Evolutionary conservation across 2,329 filamentous ascomycete species (phyloP).

Genomic region (Sporothrix variecibatus): DNA sequence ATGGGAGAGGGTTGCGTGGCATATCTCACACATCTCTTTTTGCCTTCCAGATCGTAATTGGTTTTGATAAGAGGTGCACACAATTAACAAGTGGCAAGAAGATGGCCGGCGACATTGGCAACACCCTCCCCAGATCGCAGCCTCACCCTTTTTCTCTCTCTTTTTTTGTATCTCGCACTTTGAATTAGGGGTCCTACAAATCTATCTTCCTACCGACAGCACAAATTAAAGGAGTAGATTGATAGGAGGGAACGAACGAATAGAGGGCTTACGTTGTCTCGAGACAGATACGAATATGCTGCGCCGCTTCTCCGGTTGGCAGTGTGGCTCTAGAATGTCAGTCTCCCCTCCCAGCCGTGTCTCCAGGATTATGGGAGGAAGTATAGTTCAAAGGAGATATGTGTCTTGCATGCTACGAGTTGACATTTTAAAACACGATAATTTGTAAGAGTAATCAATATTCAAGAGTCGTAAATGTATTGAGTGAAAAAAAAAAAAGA

Average conservation of each 20-base stretch:
- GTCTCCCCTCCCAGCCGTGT: background rate
- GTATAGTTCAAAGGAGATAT: background rate
- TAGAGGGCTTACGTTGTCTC: background rate
- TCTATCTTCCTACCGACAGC: no score
- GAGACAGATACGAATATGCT: background rate
- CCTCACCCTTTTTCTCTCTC: background rate
- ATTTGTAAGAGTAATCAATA: no score
- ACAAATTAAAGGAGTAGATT: background rate
- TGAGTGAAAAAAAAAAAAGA: background rate
- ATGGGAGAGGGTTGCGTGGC: background rate
- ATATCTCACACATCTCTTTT: background rate
- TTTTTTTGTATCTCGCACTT: background rate
- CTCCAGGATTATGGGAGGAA: background rate
- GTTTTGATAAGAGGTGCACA: background rate
- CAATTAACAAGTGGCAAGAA: constrained; percentile 3
- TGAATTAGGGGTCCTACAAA: background rate
- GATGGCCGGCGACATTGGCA: background rate
- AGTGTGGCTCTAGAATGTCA: background rate
- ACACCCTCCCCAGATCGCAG: background rate
- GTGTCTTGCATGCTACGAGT: background rate
- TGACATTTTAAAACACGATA: no score
- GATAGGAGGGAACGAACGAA: background rate
- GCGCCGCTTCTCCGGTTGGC: background rate
- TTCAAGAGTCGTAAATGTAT: background rate
- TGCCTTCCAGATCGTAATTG: background rate